Base-by-base conservation (phyloP, 2,329 filamentous ascomycete genomes). In the Malbranchea cinnamomea region DNA sequence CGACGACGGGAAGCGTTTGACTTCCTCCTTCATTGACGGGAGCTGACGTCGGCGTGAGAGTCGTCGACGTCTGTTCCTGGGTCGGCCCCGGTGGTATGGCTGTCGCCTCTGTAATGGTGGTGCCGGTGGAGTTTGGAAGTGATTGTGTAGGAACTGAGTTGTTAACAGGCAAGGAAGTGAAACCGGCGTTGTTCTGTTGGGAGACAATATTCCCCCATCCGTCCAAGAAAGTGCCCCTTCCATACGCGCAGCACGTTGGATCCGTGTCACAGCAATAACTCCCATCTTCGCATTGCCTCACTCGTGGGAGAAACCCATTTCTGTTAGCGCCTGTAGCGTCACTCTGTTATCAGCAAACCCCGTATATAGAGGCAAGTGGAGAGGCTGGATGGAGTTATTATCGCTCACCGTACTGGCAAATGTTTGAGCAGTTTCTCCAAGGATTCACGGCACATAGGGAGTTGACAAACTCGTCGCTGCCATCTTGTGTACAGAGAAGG, bases 361-460 rank as follows among this genome's bases (percentile, higher is more conserved):
- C n/a, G n/a, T n/a, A n/a, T n/a, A n/a, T n/a, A n/a, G n/a, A n/a
- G n/a, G n/a, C n/a, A n/a, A n/a, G n/a, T n/a, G n/a, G n/a, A n/a
- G n/a, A n/a, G n/a, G n/a, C n/a, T n/a, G n/a, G n/a, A n/a, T n/a
- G n/a, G n/a, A n/a, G n/a, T n/a, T n/a, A n/a, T n/a, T n/a, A n/a
- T n/a, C n/a, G 9, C 16, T 28, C 29, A 35, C 33, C 33, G 11
- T 35, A 35, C 20, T 32, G 33, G 23, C 33, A 35, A 18, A 35
- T 35, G 29, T 35, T 35, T 20, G 33, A 35, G 13, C 33, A 35
- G 12, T 35, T 18, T 10, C 21, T n/a, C 33, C 33, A 35, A 6
- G 33, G 29, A 15, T 31, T 31, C 2, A 35, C 33, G 9, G 33
- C 33, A 31, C 33, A 35, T 22, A 32, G 20, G 2, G 33, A 14